A percentile compares a stretch with the other conserved stretches of the same genome.
Evolutionary conservation across 2,329 filamentous ascomycete genomes (phyloP).

Genomic region (Paecilomyces formosus): DNA sequence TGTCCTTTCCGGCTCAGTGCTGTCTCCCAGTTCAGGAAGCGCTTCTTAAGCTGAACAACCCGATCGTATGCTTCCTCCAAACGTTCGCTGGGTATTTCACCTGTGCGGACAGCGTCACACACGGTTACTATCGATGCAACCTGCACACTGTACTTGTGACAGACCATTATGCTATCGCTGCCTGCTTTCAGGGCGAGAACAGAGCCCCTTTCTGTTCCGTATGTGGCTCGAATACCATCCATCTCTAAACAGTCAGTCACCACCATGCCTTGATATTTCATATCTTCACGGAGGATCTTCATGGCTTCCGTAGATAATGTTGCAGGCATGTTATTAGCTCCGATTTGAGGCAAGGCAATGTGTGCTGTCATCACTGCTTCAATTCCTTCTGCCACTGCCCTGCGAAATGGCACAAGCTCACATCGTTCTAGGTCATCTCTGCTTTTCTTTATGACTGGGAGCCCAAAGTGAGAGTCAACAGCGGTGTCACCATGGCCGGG

Average conservation of each 20-base stretch:
- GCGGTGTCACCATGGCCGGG: slow-evolving; percentile 39
- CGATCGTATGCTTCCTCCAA: slow-evolving; percentile 28
- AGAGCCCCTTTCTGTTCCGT: slow-evolving; percentile 34
- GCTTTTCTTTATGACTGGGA: slow-evolving; percentile 33
- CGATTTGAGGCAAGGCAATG: slow-evolving; percentile 32
- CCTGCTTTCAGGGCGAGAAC: slow-evolving; percentile 36
- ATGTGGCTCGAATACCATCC: slow-evolving; percentile 35
- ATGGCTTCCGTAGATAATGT: slow-evolving; percentile 31
- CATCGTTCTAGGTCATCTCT: slow-evolving; percentile 31
- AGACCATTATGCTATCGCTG: slow-evolving; percentile 40
- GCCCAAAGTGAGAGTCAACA: slow-evolving; percentile 38
- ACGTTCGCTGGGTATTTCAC: slow-evolving; percentile 20
- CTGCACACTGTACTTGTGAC: slow-evolving; percentile 36
- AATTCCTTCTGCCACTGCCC: slow-evolving; percentile 33
- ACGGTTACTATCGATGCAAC: slow-evolving; percentile 33
- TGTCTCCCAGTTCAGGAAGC: slow-evolving; percentile 26
- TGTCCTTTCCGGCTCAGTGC: slow-evolving; percentile 13
- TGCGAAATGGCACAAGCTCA: slow-evolving; percentile 38
- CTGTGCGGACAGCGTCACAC: slow-evolving; percentile 27
- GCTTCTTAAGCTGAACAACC: slow-evolving; percentile 28
- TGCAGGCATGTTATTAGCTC: slow-evolving; percentile 27
- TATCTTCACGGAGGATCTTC: slow-evolving; percentile 33
- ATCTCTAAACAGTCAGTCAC: slow-evolving; percentile 41
- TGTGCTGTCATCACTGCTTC: slow-evolving; percentile 41
- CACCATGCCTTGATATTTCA: slow-evolving; percentile 37